A percentile compares a stretch with the other conserved stretches of the same genome.
Evolutionary conservation across 108 stramenopile genomes (phyloP).

Genomic region (Phaeodactylum tricornutum): DNA sequence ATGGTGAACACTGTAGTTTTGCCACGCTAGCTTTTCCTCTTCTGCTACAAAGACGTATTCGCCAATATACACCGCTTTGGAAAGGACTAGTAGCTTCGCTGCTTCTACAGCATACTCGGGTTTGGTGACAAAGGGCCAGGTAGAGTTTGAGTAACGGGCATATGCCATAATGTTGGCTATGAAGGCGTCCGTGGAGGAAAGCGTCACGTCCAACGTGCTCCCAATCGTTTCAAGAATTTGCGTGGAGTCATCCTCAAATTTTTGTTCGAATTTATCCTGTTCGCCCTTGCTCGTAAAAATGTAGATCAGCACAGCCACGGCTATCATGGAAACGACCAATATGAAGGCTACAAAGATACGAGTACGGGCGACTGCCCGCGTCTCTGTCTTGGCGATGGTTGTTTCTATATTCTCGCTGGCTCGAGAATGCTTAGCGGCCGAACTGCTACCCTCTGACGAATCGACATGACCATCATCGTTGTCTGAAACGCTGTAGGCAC

Average conservation of each 20-base stretch:
- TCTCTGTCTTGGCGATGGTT: background rate
- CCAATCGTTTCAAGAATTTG: conserved; percentile 4
- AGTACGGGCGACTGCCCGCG: background rate
- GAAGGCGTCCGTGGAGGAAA: conserved; percentile 10
- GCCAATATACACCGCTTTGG: background rate
- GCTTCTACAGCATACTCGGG: background rate
- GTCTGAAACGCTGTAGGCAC: no score
- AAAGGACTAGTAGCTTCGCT: background rate
- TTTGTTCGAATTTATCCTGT: background rate
- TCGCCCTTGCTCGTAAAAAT: background rate
- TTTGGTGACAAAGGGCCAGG: conserved; percentile 13
- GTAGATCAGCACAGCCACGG: background rate
- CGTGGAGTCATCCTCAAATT: conserved; percentile 1
- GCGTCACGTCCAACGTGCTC: background rate
- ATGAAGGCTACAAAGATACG: conserved; percentile 1
- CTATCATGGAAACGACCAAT: background rate
- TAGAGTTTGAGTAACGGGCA: conserved; percentile 1
- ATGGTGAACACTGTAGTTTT: background rate
- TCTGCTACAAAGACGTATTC: background rate
- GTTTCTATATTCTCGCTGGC: no score
- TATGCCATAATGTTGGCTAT: conserved; percentile 1
- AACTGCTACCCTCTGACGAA: no score
- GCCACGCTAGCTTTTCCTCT: background rate
- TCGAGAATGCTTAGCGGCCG: no score
- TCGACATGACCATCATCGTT: no score